Base-by-base conservation (phyloP, 148 eudicot species). In the Camellia granthamiana region DNA sequence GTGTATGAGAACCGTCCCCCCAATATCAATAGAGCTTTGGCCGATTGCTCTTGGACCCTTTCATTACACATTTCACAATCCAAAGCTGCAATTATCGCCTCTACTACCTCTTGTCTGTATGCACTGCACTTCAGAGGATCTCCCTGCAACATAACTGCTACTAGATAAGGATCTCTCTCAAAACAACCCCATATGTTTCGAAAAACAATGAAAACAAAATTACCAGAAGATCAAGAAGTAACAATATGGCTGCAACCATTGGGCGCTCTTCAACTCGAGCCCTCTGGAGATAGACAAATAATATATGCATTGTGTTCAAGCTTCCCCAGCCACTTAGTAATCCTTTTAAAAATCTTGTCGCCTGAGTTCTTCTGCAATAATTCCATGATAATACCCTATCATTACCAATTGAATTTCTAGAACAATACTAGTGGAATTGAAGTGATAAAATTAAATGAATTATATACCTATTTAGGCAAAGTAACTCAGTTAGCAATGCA, bases 161-260 rank as follows among this genome's bases (percentile, higher is more conserved):
- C 70, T 82, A 60, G 7, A 54, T 86, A 18, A 86, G 69, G 74
- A 83, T 77, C 47, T 54, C 61, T 47, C 58, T 78, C 42, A 30
- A 0, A 38, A 9, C 7, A 47, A 63, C 0, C 5, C 79, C 71
- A 30, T 62, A 13, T 63, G 18, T 77, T 64, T 15, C 3, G 0
- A 19, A 75, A 44, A 66, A 21, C 3, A 51, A 62, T 19, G 49
- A 72, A 30, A 16, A 5, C 15, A 79, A 30, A 18, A 76, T 77
- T 81, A 89, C 91, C 89, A 85, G 58, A 80, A 89, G 89, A 74
- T 89, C 91, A 64, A 89, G 88, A 75, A 87, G 89, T 15, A 89
- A 78, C 81, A 89, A 52, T 54, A 87, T 52, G 78, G 81, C 85
- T 59, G 91, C 86, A 76, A 82, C 67, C 42, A 87, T 38, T 4